phyloP scores from a whole-genome alignment of 495 filamentous ascomycete genomes.

The Oleoguttula mirabilis region DNA sequence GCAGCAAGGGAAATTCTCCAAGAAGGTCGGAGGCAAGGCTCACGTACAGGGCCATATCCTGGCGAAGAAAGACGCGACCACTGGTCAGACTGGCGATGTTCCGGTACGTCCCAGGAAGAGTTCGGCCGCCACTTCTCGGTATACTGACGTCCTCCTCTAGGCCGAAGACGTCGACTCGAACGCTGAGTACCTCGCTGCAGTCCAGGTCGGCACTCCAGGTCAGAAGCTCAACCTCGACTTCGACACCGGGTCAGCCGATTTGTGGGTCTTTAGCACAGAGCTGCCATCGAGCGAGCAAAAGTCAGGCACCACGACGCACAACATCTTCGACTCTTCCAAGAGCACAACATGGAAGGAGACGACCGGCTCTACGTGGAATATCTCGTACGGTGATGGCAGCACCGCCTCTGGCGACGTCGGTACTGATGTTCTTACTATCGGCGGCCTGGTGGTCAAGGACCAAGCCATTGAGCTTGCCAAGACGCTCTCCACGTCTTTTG shows the following conservation, averaged over 20 bases:
- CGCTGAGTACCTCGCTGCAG: conserved; percentile 52
- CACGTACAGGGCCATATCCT: conserved; percentile 34
- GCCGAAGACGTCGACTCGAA: conserved; percentile 62
- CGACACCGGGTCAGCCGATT: conserved; percentile 65
- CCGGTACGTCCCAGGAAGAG: conserved; percentile 29
- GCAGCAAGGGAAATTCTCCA: conserved; percentile 27
- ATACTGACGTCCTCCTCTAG: background rate
- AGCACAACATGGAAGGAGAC: conserved; percentile 50
- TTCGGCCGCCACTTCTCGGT: background rate
- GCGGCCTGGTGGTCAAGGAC: conserved; percentile 53
- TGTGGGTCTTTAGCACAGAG: conserved; percentile 45
- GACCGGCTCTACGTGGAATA: conserved; percentile 48
- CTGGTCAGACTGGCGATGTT: conserved; percentile 41
- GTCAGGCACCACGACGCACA: conserved; percentile 4
- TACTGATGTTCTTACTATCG: conserved; percentile 52
- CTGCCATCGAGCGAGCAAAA: background rate
- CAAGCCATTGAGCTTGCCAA: conserved; percentile 62
- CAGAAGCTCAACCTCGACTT: conserved; percentile 60
- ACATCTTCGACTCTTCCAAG: conserved; percentile 42
- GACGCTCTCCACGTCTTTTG: conserved; percentile 50
- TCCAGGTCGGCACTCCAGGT: conserved; percentile 54
- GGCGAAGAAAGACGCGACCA: conserved; percentile 36
- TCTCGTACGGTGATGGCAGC: conserved; percentile 62
- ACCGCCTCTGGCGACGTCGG: conserved; percentile 59
- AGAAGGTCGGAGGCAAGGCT: conserved; percentile 37